Evolutionary conservation across 768 basidiomycete genomes (phyloP).

Genomic region (Boletus sensibilis): DNA sequence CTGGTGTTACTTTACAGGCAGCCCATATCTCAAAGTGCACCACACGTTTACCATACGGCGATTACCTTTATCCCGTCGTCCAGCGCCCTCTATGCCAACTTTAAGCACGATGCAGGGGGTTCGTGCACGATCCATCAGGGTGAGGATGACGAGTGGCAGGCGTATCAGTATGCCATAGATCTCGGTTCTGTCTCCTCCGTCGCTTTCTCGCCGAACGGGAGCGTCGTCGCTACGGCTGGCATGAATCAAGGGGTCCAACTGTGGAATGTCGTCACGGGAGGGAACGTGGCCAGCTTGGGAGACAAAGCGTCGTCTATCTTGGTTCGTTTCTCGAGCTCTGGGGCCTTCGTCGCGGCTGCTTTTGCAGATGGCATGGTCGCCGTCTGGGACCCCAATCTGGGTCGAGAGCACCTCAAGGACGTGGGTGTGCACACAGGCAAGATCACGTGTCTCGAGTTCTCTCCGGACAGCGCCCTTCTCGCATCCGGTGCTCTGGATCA

Average conservation of each 20-base stretch:
- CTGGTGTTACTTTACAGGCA: constrained; percentile 13
- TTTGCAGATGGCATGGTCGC: constrained; percentile 6
- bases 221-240: constrained; percentile 8
- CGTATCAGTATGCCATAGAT: constrained; percentile 6
- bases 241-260: constrained; percentile 13
- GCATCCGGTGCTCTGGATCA: constrained; percentile 13
- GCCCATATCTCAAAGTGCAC: constrained; percentile 11
- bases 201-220: constrained; percentile 14
- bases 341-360: constrained; percentile 11
- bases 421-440: background rate
- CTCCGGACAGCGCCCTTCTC: background rate
- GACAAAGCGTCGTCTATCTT: constrained; percentile 4
- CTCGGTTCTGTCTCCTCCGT: constrained; percentile 7
- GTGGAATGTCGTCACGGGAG: constrained; percentile 16
- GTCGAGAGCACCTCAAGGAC: constrained; percentile 12
- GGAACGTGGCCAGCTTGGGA: constrained; percentile 13
- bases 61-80: constrained; percentile 8
- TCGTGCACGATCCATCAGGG: background rate
- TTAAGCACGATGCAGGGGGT: constrained; percentile 11
- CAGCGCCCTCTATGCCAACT: constrained; percentile 8
- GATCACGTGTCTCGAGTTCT: constrained; percentile 16
- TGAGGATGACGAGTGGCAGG: constrained; percentile 3
- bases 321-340: constrained; percentile 10
- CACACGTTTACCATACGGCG: constrained; percentile 14
- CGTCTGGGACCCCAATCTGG: constrained; percentile 16